Percentiles rank a stretch among this genome's conserved stretches.
Evolutionary conservation across 2,329 filamentous ascomycete species (phyloP).

Genomic region (Trichoderma pleuroti): DNA sequence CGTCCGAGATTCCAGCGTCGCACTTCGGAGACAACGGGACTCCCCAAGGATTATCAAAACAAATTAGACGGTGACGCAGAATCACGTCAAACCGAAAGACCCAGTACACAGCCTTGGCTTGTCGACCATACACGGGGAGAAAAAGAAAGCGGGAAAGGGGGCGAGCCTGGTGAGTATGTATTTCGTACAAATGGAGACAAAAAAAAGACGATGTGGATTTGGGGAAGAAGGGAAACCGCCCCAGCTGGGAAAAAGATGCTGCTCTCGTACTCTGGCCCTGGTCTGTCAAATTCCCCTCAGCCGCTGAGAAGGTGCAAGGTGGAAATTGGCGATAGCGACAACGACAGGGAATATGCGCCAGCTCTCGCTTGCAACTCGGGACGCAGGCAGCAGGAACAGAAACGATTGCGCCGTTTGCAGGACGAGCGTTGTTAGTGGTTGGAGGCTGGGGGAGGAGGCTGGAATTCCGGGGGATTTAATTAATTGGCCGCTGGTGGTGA

Average conservation of each 20-base stretch:
- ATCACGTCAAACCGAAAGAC: conserved; percentile 14
- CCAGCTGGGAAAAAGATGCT: conserved; percentile 4
- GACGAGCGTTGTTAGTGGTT: neutral
- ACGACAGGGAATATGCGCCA: neutral
- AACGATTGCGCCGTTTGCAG: neutral
- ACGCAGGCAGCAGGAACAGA: neutral
- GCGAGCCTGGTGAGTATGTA: neutral
- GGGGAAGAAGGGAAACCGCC: neutral
- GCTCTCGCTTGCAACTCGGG: neutral
- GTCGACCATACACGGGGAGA: neutral
- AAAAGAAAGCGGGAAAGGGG: neutral
- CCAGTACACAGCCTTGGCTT: conserved; percentile 3
- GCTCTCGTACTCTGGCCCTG: neutral
- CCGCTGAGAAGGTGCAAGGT: conserved; percentile 19
- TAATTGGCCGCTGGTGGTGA: neutral
- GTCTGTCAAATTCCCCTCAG: conserved; percentile 18
- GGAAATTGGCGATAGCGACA: conserved; percentile 20
- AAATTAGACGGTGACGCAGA: conserved; percentile 6
- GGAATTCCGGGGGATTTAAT: conserved; percentile 13
- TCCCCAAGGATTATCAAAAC: conserved; percentile 3
- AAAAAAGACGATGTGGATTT: conserved; percentile 11
- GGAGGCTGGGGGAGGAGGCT: conserved; percentile 3
- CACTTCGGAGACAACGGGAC: conserved; percentile 7
- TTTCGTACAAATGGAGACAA: conserved; percentile 14
- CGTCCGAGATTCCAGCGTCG: conserved; percentile 6